phyloP scores from a whole-genome alignment of 2,329 filamentous ascomycete genomes.

The Penicillium decumbens region DNA sequence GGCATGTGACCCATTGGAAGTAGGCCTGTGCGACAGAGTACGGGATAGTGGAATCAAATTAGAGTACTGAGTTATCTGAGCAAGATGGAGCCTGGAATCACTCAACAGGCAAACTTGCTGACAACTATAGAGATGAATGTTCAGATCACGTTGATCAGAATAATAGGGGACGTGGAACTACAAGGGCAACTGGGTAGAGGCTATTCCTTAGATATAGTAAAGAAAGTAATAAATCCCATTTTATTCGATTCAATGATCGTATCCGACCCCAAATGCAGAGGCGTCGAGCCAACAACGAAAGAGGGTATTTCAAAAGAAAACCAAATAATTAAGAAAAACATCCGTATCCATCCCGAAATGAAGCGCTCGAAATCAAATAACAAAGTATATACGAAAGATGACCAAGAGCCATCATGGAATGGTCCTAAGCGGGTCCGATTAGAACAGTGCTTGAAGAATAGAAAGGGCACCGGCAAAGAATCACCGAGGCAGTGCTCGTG shows the following conservation, averaged over 20 bases:
- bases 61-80: too few relatives aligned
- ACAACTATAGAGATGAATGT: neutral
- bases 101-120: neutral
- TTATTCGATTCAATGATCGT: conserved; percentile 4
- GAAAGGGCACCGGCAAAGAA: neutral
- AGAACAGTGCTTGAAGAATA: conserved; percentile 5
- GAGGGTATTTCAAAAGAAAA: conserved; percentile 12
- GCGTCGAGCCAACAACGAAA: conserved; percentile 3
- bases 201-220: neutral
- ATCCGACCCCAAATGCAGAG: conserved; percentile 10
- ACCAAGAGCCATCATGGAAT: conserved; percentile 13
- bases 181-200: too few relatives aligned
- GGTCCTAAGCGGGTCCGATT: conserved; percentile 15
- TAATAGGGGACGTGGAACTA: neutral
- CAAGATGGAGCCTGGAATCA: neutral
- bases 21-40: neutral
- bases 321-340: neutral
- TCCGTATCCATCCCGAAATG: conserved; percentile 9
- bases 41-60: too few relatives aligned
- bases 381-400: neutral
- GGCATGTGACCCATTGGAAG: conserved; percentile 2
- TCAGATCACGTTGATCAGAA: too few relatives aligned
- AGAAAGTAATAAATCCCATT: neutral
- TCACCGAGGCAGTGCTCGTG: neutral
- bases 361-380: conserved; percentile 17